Base-by-base conservation (phyloP, 768 basidiomycete genomes). In the Mycena leptocephala region DNA sequence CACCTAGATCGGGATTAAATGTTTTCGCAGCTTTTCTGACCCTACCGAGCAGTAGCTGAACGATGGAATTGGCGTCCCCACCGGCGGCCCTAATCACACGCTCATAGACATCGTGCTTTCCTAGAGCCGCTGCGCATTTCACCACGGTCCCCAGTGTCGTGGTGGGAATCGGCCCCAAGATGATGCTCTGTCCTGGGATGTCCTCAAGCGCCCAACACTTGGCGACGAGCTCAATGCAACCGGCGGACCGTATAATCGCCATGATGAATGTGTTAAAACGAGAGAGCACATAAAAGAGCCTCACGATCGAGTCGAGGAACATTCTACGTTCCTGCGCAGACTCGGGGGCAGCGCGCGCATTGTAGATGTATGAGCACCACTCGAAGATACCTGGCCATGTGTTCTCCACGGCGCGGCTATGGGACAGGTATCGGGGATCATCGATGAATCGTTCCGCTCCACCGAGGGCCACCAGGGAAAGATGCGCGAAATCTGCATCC, bases 381-480 rank as follows among this genome's bases (percentile, higher is more conserved):
- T 84, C 83, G 80, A 82, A 85, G 18, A 86, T 80, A 3, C 82
- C 84, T 1, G 81, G 83, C 86, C 86, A 88, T 10, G 79, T 82
- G 5, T 76, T 41, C 3, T 79, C 56, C 20, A 86, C 76, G 5
- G 75, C 70, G n/a, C 14, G 59, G 0, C 65, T 55, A 26, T 82
- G 80, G 58, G 83, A 71, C 13, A 74, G 53, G 11, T 73, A 78
- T 16, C 72, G 39, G 30, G 80, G 76, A 3, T 76, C 56, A 2
- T 85, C 70, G 63, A 83, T 39, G 39, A 79, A 77, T 2, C 3
- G 22, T 22, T 81, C 80, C 24, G 82, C 66, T 65, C 85, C 84
- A 56, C 79, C 76, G 10, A 88, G 76, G 11, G 82, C 85, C 5
- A 84, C 55, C 16, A 87, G 63, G 22, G 84, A 80, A 20, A 85